Percentiles rank a stretch among this genome's conserved stretches.
Evolutionary conservation across 2,329 filamentous ascomycete species (phyloP).

Genomic region (Chaetomiaceae sp.): DNA sequence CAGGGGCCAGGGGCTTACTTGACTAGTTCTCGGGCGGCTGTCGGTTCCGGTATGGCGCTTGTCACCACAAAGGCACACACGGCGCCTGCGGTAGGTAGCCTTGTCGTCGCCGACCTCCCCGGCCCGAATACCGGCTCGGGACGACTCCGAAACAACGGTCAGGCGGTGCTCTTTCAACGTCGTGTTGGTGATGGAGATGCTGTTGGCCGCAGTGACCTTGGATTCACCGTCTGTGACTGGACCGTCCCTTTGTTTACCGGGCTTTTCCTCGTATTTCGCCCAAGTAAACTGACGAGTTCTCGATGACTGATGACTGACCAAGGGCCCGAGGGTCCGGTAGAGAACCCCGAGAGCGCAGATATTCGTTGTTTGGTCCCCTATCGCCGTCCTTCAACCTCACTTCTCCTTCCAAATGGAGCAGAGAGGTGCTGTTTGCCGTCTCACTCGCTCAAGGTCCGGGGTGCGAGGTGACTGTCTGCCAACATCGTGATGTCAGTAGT

Average conservation of each 20-base stretch:
- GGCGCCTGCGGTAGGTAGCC: too few species aligned
- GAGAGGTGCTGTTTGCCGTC: neutral
- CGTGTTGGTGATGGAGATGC: neutral
- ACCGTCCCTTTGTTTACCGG: neutral
- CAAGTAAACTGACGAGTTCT: neutral
- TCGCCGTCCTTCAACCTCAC: neutral
- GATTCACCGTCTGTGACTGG: neutral
- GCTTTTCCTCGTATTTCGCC: neutral
- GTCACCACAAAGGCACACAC: neutral
- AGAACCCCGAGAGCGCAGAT: neutral
- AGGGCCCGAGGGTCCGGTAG: neutral
- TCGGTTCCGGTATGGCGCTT: neutral
- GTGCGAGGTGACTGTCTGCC: neutral
- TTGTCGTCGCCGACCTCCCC: too few species aligned
- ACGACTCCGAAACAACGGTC: neutral
- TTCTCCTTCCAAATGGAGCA: neutral
- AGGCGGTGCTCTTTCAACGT: neutral
- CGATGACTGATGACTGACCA: neutral
- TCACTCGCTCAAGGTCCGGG: neutral
- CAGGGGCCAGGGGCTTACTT: neutral
- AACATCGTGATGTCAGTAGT: neutral
- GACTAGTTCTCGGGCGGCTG: neutral
- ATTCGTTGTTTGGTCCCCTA: neutral
- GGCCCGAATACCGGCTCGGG: neutral
- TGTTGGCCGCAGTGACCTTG: neutral